These are phyloP conservation scores for Erodium moschatum DNA, from an alignment of 441 rosid genomes.

Conservation along the genomic window DNA sequence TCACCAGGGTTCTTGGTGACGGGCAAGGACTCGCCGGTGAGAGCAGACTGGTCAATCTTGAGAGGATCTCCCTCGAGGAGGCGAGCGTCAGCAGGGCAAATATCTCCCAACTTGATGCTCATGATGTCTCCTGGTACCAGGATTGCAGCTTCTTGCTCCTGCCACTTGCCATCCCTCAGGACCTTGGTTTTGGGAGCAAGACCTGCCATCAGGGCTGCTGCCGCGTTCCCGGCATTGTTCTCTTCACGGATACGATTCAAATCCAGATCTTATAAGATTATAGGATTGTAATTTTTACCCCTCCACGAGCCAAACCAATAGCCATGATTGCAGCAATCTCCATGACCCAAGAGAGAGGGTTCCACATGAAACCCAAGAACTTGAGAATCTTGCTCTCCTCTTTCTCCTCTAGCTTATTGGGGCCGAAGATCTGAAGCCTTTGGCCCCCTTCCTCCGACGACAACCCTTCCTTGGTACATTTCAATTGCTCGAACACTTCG, in stretches of 20 bases:
- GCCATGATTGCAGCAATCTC: slow-evolving; percentile 59
- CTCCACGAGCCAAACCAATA: slow-evolving; percentile 51
- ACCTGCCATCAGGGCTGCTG: slow-evolving; percentile 71
- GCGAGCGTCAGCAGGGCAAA: slow-evolving; percentile 65
- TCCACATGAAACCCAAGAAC: slow-evolving; percentile 59
- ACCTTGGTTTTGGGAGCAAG: slow-evolving; percentile 65
- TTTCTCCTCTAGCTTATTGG: slow-evolving; percentile 55
- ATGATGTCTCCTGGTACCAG: slow-evolving; percentile 60
- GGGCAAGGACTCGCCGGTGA: slow-evolving; percentile 64
- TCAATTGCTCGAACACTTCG: slow-evolving; percentile 41
- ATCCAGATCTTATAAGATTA: no score
- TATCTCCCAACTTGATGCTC: slow-evolving; percentile 56
- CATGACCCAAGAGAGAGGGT: slow-evolving; percentile 46
- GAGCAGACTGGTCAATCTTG: slow-evolving; percentile 60
- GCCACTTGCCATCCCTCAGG: slow-evolving; percentile 52
- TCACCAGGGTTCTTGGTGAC: slow-evolving; percentile 46
- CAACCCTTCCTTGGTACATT: slow-evolving; percentile 44
- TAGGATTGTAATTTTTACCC: slow-evolving; percentile 37
- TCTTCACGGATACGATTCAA: no score
- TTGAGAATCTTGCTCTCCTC: slow-evolving; percentile 30
- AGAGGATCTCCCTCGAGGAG: slow-evolving; percentile 61
- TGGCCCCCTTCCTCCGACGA: slow-evolving; percentile 40
- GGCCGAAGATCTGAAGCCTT: slow-evolving; percentile 43
- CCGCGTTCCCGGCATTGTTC: slow-evolving; percentile 68
- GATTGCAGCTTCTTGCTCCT: slow-evolving; percentile 59